Evolutionary conservation across 108 stramenopile genomes (phyloP).

Genomic region (Thalassiosira profunda): DNA sequence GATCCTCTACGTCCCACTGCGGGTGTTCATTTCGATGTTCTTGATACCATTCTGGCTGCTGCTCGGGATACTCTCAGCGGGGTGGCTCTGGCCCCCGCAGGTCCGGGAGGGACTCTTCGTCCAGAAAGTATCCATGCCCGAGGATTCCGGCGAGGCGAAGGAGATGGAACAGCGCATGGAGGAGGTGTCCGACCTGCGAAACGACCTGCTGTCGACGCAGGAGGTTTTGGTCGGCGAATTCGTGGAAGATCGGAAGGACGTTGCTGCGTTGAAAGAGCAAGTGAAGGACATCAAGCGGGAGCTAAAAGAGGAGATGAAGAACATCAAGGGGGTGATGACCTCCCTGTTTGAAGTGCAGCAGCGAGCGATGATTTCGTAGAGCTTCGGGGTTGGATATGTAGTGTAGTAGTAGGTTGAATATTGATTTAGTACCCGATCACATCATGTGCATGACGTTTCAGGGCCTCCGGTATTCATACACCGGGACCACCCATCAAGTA

Average conservation of each 20-base stretch:
- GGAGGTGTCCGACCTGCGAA: constrained; percentile 63
- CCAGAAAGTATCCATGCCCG: constrained; percentile 68
- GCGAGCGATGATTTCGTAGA: neutral
- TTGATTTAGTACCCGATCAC: too few relatives aligned
- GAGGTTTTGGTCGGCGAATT: constrained; percentile 63
- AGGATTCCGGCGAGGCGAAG: constrained; percentile 59
- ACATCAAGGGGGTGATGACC: constrained; percentile 74
- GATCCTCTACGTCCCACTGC: constrained; percentile 55
- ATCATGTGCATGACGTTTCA: too few relatives aligned
- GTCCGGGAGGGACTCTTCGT: constrained; percentile 83
- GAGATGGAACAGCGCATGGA: constrained; percentile 46
- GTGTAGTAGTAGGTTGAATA: too few relatives aligned
- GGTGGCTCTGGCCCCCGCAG: constrained; percentile 89
- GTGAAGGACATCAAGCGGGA: constrained; percentile 71
- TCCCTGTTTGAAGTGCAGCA: constrained; percentile 64
- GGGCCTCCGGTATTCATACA: too few relatives aligned
- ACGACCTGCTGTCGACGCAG: constrained; percentile 55
- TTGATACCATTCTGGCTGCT: constrained; percentile 82
- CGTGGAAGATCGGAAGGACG: constrained; percentile 64
- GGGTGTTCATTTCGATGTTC: constrained; percentile 58
- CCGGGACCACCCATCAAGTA: too few relatives aligned
- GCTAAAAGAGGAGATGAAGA: constrained; percentile 72
- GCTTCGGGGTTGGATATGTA: neutral
- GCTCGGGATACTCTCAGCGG: constrained; percentile 67
- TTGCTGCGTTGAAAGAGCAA: constrained; percentile 64